Base-by-base conservation (phyloP, 2,329 filamentous ascomycete species). In the Scopulariopsis brevicaulis region DNA sequence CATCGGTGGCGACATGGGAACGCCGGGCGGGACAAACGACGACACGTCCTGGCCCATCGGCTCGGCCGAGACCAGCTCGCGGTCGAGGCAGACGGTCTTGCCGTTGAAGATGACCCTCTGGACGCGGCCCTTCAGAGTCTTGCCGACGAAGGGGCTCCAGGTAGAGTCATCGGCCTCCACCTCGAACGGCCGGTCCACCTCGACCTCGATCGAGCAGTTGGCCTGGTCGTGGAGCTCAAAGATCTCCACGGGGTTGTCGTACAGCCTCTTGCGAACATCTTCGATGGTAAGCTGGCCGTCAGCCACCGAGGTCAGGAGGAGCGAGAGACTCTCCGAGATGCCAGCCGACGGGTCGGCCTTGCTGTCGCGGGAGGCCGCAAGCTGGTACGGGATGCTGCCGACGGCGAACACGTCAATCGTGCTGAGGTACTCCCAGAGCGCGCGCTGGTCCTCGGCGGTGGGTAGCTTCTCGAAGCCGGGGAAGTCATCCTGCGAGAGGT, bases 221-320 rank as follows among this genome's bases (percentile, higher is more conserved):
- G 80, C 72, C 71, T 92, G 88, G 64, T 92, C 88, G 63, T 92
- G 88, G 55, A 92, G 80, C 74, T 92, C 87, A 64, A 92, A 92
- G 65, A 92, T 91, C 67, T 82, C 81, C 74, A 87, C 88, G 2
- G 88, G 88, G 68, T 90, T 91, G 67, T 89, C 85, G 68, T 91
- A 87, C 53, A 92, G 78, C 50, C 86, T 83, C 58, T 73, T 68
- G 67, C 82, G 86, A 68, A 92, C 80, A 66, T 92, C 87, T 35
- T 91, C 86, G 40, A 91, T 72, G 3, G 85, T 89, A 64, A 92
- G 71, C 65, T 79, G 85, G 61, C 87, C 87, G 67, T 91, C 86
- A 4, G 84, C 77, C 55, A 91, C 87, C 56, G 88, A 89, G 18
- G 86, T 90, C 65, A 92, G 78, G 58, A 92, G 79, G 34, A 92